These are phyloP conservation scores for Epichloe aotearoae DNA, from an alignment of 2,329 filamentous ascomycete genomes.

Conservation along the genomic window DNA sequence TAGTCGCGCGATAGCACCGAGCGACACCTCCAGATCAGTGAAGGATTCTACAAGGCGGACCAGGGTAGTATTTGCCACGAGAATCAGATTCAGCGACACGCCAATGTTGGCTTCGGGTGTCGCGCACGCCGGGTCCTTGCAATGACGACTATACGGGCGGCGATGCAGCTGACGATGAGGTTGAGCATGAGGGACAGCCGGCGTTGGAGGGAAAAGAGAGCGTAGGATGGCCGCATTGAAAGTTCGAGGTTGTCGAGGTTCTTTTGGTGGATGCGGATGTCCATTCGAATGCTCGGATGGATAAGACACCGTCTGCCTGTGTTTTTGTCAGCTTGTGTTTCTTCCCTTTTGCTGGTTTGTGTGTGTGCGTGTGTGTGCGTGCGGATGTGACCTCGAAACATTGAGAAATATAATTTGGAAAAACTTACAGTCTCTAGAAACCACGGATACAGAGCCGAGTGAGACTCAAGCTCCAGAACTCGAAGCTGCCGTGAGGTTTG, in stretches of 20 bases:
- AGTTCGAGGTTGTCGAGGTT: neutral
- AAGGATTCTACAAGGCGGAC: no score
- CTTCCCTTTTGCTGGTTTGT: no score
- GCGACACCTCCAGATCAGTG: no score
- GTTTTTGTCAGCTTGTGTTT: neutral
- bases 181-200: neutral
- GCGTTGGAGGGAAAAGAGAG: neutral
- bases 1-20: no score
- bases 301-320: constrained; percentile 1
- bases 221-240: neutral
- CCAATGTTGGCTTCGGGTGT: constrained; percentile 8
- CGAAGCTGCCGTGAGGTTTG: constrained; percentile 43
- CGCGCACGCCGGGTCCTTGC: constrained; percentile 1
- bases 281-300: neutral
- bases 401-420: neutral
- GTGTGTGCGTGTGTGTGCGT: no score
- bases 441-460: constrained; percentile 30
- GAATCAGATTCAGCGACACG: constrained; percentile 13
- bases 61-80: constrained; percentile 14
- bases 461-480: constrained; percentile 40
- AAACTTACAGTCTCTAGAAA: constrained; percentile 24
- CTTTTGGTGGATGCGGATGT: neutral
- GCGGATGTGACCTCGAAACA: no score
- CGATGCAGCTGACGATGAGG: constrained; percentile 10
- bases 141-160: constrained; percentile 14